These are phyloP conservation scores for Daedaleopsis nitida DNA, from an alignment of 768 basidiomycete genomes.

Conservation along the genomic window DNA sequence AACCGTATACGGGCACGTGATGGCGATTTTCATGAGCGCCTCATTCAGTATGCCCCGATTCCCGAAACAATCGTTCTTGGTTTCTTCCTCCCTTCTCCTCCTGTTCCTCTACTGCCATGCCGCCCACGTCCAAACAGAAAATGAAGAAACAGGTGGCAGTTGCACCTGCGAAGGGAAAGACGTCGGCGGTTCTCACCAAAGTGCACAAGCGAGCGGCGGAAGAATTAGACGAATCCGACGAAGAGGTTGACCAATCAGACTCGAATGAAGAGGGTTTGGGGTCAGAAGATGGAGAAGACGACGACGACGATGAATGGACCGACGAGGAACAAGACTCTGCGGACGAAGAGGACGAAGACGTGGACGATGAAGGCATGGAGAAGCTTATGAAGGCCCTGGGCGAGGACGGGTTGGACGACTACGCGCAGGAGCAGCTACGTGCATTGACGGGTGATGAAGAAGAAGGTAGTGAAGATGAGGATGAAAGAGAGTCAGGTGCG, in stretches of 20 bases:
- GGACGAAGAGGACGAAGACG: constrained; percentile 39
- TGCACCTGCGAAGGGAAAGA: neutral
- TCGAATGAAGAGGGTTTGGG: neutral
- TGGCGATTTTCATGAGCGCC: constrained; percentile 12
- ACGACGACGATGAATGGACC: constrained; percentile 2
- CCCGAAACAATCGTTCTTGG: neutral
- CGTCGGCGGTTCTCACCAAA: constrained; percentile 2
- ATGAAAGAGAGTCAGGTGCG: constrained; percentile 27
- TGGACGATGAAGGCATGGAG: constrained; percentile 61
- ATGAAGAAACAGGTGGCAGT: neutral
- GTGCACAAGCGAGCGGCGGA: constrained; percentile 9
- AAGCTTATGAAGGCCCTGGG: constrained; percentile 58
- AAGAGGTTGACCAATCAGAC: constrained; percentile 6
- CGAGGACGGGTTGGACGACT: constrained; percentile 67
- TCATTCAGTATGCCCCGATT: neutral
- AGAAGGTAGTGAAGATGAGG: constrained; percentile 24
- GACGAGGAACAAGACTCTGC: constrained; percentile 17
- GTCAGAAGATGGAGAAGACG: neutral
- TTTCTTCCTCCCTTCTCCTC: neutral
- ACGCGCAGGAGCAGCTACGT: constrained; percentile 57
- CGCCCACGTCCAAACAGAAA: constrained; percentile 2
- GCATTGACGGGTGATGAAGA: constrained; percentile 40
- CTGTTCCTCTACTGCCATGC: constrained; percentile 4
- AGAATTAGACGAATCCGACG: constrained; percentile 8
- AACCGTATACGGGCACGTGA: constrained; percentile 3